Base-by-base conservation (phyloP, 768 basidiomycete species). In the Lepiota subincarnata region DNA sequence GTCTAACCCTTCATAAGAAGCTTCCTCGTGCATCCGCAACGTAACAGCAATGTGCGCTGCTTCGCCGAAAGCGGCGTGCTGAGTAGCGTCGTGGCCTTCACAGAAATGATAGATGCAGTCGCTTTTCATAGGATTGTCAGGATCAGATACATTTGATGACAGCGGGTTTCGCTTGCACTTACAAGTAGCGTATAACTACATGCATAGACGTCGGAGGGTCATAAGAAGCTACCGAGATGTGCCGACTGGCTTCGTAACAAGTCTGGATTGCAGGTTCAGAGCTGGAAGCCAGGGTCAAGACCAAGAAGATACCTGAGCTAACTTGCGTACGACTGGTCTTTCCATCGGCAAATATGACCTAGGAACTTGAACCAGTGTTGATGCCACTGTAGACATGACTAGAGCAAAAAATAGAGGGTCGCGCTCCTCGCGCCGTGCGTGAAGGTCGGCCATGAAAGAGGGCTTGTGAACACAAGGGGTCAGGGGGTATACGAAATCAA, bases 401-500 rank as follows among this genome's bases (percentile, higher is more conserved):
- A 96, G 72, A 4, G 92, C 86, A 62, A 91, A 94, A 74, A 94
- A 96, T 36, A 95, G 80, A 22, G 92, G 91, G 61, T 95, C 89
- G 16, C 83, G 80, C 64, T 94, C 91, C 70, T 95, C 93, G 54
- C 90, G 70, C 39, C 81, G 81, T 0, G 82, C 74, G 57, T 86
- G 83, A 26, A 97, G 74, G 70, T 93, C 93, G n/a, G 89, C 86
- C 82, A 92, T 86, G 67, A 94, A 94, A 1, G 88, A 89, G 22
- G 91, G 91, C 64, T 88, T 89, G 72, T 97, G 94, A 40, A 97
- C 73, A 67, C 89, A 92, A 4, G 93, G 93, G 7, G 90, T 95
- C 28, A 96, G 77, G 7, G 90, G 88, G 68, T 93, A 93, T 44
- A 95, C 90, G 65, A 91, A 96, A 67, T 95, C 93, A 65, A 95